Base-by-base conservation (phyloP, 2,329 filamentous ascomycete species). In the Aspergillus intermedius region DNA sequence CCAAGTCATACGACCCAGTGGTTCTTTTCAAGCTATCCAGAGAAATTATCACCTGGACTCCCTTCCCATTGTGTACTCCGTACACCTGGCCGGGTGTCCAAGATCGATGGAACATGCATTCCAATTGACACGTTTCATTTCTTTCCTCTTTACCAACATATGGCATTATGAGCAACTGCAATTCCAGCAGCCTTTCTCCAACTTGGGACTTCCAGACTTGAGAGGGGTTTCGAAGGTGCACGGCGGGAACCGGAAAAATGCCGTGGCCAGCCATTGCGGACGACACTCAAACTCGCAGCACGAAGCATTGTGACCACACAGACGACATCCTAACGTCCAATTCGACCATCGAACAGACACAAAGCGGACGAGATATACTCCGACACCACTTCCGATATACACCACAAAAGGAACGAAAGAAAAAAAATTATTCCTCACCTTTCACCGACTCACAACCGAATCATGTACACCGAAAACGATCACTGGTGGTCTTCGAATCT, bases 401-500 rank as follows among this genome's bases (percentile, higher is more conserved):
- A 39, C 32, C 22, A 35, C 37, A 13, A 19, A 21, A 19, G 21
- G 10, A 32, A 25, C 32, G 3, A 45, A 39, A 42, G 41, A 52
- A 47, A 48, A 49, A 49, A 39, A 39, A 39, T 15, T 50, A 40
- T 19, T 40, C 49, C 58, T 60, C 46, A 61, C 58, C 58, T 61
- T 51, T 51, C 44, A 54, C 51, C 49, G 46, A 44, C 54, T 55
- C 56, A 59, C 58, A 52, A 52, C 51, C 50, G 50, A 55, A 59
- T 52, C 54, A 60, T 61, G 52, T 55, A 60, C 56, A 59, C 46
- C 53, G 49, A 56, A 54, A 56, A 53, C 48, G 49, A 48, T 49
- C 45, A 54, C 25, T 25, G 8, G 28, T 35, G 37, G 35, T 50
- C 54, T n/a, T n/a, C 50, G 51, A 53, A 55, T 58, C 46, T 52